These are phyloP conservation scores for Crithidia brevicula DNA, from an alignment of 208 protist genomes.

Conservation along the genomic window DNA sequence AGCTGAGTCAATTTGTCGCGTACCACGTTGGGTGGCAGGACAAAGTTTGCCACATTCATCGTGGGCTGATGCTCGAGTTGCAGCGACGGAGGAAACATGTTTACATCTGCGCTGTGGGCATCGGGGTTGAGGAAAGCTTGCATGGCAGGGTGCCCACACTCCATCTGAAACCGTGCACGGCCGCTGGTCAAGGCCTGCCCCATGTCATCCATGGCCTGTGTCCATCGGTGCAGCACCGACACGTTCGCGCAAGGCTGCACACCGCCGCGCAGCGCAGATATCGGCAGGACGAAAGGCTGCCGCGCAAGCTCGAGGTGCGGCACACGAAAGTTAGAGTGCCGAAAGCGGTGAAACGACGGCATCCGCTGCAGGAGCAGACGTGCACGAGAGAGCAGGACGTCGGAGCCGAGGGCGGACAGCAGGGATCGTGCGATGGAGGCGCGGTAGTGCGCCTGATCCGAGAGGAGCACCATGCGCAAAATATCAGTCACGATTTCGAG, in stretches of 20 bases:
- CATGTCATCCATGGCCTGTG: constrained; percentile 27
- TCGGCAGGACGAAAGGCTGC: constrained; percentile 31
- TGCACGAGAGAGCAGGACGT: constrained; percentile 28
- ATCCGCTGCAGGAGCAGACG: constrained; percentile 46
- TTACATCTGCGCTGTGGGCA: neutral
- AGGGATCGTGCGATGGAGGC: constrained; percentile 47
- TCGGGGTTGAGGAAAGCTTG: constrained; percentile 7
- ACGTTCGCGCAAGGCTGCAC: constrained; percentile 44
- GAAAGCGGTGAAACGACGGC: constrained; percentile 42
- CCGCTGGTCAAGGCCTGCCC: constrained; percentile 9
- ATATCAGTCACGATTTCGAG: constrained; percentile 59
- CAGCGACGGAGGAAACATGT: constrained; percentile 13
- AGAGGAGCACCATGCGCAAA: constrained; percentile 81
- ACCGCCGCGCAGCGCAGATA: constrained; percentile 11
- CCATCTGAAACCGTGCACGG: constrained; percentile 9
- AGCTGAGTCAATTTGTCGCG: constrained; percentile 20
- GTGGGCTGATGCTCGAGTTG: constrained; percentile 43
- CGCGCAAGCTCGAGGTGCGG: constrained; percentile 40
- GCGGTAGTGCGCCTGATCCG: constrained; percentile 79
- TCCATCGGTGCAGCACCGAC: constrained; percentile 42
- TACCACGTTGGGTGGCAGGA: constrained; percentile 15
- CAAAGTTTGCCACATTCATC: constrained; percentile 31
- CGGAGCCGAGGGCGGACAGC: constrained; percentile 43
- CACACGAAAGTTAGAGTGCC: constrained; percentile 21
- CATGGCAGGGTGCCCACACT: constrained; percentile 15